These are phyloP conservation scores for Ophiostoma triangulosporum DNA, from an alignment of 2,329 filamentous ascomycete genomes.

Conservation along the genomic window DNA sequence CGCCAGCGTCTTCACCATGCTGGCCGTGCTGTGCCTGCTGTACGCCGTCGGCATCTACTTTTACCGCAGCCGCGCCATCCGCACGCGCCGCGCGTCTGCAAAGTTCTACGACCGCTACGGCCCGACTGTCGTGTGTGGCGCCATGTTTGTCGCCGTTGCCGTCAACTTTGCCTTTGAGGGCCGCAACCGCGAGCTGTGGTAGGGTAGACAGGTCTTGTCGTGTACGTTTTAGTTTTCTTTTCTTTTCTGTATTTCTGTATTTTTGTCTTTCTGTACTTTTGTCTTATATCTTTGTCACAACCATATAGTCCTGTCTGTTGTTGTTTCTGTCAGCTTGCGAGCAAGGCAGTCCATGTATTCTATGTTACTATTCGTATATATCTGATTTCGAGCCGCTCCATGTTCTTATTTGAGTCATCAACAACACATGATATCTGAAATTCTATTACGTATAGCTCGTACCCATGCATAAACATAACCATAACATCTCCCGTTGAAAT, in stretches of 20 bases:
- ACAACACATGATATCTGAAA: no score
- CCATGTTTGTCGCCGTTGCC: conserved; percentile 59
- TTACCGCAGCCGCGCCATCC: conserved; percentile 76
- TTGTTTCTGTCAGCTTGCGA: neutral
- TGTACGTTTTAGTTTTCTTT: neutral
- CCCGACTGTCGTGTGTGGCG: conserved; percentile 60
- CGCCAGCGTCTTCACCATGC: conserved; percentile 65
- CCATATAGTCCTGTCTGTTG: neutral
- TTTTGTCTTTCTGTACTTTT: neutral
- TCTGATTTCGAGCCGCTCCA: neutral
- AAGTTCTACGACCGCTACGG: conserved; percentile 87
- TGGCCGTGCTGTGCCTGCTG: conserved; percentile 64
- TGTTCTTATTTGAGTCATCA: no score
- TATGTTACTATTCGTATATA: neutral
- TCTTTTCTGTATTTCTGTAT: neutral
- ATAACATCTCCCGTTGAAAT: no score
- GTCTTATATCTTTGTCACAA: neutral
- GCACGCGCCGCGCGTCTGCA: conserved; percentile 60
- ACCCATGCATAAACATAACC: no score
- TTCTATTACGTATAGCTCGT: no score
- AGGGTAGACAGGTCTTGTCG: neutral
- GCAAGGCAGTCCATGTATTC: neutral
- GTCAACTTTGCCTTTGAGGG: conserved; percentile 73
- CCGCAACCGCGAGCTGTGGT: conserved; percentile 45
- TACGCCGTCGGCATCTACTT: conserved; percentile 79